A percentile compares a stretch with the other conserved stretches of the same genome.
Conservation (phyloP, 192 early-diverging fungal species). For the Backusella psychrophila region DNA sequence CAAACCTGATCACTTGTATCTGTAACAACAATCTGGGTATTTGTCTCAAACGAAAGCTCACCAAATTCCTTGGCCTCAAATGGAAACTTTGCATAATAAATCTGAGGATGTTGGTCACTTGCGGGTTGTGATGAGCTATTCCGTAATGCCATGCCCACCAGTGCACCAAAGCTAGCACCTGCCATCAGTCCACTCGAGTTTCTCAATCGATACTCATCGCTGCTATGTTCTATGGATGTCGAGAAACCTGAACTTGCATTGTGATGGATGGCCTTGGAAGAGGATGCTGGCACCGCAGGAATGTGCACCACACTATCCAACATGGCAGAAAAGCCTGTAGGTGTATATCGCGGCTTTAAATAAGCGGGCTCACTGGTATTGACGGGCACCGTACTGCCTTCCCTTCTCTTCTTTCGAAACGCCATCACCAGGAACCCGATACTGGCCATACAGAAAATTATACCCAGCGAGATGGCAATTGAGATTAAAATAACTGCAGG, state of each 20-base stretch:
- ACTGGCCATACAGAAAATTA: slow-evolving; percentile 63
- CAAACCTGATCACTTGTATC: slow-evolving; percentile 77
- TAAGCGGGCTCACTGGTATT: slow-evolving; percentile 9
- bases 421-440: slow-evolving; percentile 52
- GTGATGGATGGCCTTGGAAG: background rate
- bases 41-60: slow-evolving; percentile 64
- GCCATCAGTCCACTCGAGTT: background rate
- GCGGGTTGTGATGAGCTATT: background rate
- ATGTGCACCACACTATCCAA: slow-evolving; percentile 19
- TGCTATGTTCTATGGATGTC: background rate
- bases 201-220: background rate
- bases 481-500: slow-evolving; percentile 70
- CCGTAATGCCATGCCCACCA: background rate
- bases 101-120: slow-evolving; percentile 19
- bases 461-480: slow-evolving; percentile 61
- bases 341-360: background rate
- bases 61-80: slow-evolving; percentile 73
- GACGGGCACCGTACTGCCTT: background rate
- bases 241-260: background rate
- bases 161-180: background rate
- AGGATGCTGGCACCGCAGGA: background rate
- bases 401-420: slow-evolving; percentile 5
- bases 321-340: slow-evolving; percentile 8
- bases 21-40: slow-evolving; percentile 68
- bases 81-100: slow-evolving; percentile 68